Conservation (phyloP, 164 flowering plant genomes). For the Magnolia sinica region DNA sequence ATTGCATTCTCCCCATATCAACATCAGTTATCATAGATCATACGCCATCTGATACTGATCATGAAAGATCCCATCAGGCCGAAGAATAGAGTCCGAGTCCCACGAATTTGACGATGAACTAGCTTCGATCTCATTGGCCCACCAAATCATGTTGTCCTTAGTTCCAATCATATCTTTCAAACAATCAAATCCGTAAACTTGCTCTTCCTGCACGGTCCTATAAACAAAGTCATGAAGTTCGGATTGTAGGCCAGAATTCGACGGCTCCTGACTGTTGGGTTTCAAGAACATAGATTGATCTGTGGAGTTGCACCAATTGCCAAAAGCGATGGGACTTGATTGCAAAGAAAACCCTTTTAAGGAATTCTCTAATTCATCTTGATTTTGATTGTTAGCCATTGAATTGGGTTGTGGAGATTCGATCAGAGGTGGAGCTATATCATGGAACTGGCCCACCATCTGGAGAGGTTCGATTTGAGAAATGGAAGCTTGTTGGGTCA, state of each 20-base stretch:
- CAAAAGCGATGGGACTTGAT: conserved; percentile 5
- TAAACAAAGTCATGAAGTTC: conserved; percentile 43
- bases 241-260: conserved; percentile 32
- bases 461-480: conserved; percentile 12
- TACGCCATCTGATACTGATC: conserved; percentile 46
- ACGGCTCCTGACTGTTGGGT: conserved; percentile 7
- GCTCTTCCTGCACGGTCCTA: conserved; percentile 31
- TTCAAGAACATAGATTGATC: conserved; percentile 4
- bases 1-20: not conserved
- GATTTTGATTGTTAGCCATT: not conserved
- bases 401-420: conserved; percentile 6
- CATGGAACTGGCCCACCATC: conserved; percentile 15
- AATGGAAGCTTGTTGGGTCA: conserved; percentile 20
- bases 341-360: conserved; percentile 18
- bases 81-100: conserved; percentile 47
- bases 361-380: conserved; percentile 25
- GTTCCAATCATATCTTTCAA: conserved; percentile 41
- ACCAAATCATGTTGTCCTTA: conserved; percentile 44
- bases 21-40: conserved; percentile 23
- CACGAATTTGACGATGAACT: conserved; percentile 63
- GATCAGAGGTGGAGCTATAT: conserved; percentile 8
- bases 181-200: conserved; percentile 38
- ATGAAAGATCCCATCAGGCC: conserved; percentile 42
- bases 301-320: not conserved
- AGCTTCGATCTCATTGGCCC: conserved; percentile 39